Percentiles rank a stretch among this genome's conserved stretches.
Evolutionary conservation across 192 early-diverging fungal genomes (phyloP).

Genomic region (Linnemannia exigua): DNA sequence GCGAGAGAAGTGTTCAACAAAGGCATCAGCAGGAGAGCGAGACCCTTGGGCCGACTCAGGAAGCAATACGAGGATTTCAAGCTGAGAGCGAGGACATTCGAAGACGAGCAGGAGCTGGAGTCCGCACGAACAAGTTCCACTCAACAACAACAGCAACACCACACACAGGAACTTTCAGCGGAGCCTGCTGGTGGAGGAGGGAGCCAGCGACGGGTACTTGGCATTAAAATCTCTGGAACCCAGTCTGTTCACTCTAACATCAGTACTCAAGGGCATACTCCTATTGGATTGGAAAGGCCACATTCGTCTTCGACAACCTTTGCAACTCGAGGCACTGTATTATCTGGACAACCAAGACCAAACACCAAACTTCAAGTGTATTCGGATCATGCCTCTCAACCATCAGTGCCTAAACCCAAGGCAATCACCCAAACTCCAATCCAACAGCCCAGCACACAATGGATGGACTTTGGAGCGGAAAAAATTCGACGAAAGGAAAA

Average conservation of each 20-base stretch:
- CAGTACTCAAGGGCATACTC: neutral
- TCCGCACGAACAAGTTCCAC: neutral
- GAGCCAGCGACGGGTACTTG: slow-evolving; percentile 23
- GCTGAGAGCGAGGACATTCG: slow-evolving; percentile 26
- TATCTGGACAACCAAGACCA: neutral
- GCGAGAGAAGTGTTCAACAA: slow-evolving; percentile 75
- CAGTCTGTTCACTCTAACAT: slow-evolving; percentile 36
- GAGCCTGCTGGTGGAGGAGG: neutral
- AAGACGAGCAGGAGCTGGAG: slow-evolving; percentile 24
- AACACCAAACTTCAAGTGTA: slow-evolving; percentile 38
- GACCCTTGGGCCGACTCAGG: slow-evolving; percentile 76
- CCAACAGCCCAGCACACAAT: slow-evolving; percentile 39
- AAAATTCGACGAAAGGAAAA: slow-evolving; percentile 80
- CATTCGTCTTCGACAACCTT: neutral
- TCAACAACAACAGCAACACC: neutral
- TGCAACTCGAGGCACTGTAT: neutral
- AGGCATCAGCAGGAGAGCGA: slow-evolving; percentile 79
- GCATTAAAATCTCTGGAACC: slow-evolving; percentile 24
- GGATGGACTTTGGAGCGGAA: slow-evolving; percentile 74
- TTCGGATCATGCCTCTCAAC: slow-evolving; percentile 23
- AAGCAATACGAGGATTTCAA: slow-evolving; percentile 72
- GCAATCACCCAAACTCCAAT: neutral
- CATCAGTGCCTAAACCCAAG: neutral
- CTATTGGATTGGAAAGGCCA: slow-evolving; percentile 11
- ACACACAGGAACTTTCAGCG: neutral